These are phyloP conservation scores for Davidsoniella virescens DNA, from an alignment of 2,329 filamentous ascomycete genomes.

Conservation along the genomic window DNA sequence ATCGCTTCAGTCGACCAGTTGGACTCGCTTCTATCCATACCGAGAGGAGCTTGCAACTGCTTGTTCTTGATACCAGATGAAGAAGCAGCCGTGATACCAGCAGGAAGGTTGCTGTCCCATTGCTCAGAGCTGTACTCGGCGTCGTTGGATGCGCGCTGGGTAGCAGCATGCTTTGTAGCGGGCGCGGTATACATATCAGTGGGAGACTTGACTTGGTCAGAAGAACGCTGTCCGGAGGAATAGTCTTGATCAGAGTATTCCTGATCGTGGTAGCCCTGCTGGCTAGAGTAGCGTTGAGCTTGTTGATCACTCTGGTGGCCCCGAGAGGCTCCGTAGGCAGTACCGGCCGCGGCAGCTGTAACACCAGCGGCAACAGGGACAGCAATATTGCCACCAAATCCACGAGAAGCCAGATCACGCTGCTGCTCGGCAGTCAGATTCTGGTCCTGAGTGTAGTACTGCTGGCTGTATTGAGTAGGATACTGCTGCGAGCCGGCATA, in stretches of 20 bases:
- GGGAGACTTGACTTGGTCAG: background rate
- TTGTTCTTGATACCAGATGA: background rate
- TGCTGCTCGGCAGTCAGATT: background rate
- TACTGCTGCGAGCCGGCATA: background rate
- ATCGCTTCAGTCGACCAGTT: conserved; percentile 13
- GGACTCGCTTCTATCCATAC: conserved; percentile 1
- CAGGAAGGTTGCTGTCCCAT: conserved; percentile 2
- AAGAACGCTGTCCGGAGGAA: background rate
- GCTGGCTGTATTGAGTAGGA: background rate
- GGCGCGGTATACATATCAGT: background rate
- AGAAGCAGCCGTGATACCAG: background rate
- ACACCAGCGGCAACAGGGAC: background rate
- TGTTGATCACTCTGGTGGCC: background rate
- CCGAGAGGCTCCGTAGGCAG: background rate
- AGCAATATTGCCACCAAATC: background rate
- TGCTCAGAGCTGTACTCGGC: conserved; percentile 1
- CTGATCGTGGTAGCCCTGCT: background rate
- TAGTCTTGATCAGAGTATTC: no score
- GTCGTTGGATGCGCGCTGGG: conserved; percentile 1
- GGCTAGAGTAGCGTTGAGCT: background rate
- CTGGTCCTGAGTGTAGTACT: background rate
- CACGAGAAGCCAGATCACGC: conserved; percentile 1
- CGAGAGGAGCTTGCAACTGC: background rate
- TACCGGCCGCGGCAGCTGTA: background rate
- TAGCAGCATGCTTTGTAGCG: background rate